Conservation (phyloP, 2,329 filamentous ascomycete species). For the Dichotomopilus funicola region DNA sequence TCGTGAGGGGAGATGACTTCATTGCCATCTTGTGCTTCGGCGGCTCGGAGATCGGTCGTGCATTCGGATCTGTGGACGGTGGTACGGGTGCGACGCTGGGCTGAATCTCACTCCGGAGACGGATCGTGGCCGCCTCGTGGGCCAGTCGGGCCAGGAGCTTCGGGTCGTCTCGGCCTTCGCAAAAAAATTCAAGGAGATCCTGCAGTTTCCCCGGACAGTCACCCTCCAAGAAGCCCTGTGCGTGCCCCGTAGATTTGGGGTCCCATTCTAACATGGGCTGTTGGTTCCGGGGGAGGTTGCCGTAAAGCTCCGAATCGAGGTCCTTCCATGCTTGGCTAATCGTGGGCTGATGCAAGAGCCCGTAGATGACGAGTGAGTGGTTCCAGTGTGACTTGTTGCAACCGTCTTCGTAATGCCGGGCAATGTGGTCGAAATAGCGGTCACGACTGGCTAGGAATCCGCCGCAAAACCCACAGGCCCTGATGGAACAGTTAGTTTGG, state of each 20-base stretch:
- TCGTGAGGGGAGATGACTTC: constrained; percentile 9
- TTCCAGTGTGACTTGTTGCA: constrained; percentile 61
- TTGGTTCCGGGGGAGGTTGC: constrained; percentile 40
- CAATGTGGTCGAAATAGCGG: constrained; percentile 62
- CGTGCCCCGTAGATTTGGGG: constrained; percentile 48
- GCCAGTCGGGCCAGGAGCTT: constrained; percentile 52
- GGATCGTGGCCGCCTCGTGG: constrained; percentile 44
- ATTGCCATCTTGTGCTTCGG: constrained; percentile 13
- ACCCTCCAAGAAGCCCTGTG: constrained; percentile 54
- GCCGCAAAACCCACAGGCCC: constrained; percentile 60
- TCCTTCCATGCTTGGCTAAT: constrained; percentile 57
- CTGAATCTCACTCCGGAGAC: constrained; percentile 15
- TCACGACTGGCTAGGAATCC: constrained; percentile 57
- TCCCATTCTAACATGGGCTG: constrained; percentile 57
- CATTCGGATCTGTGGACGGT: background rate
- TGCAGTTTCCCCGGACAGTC: constrained; percentile 57
- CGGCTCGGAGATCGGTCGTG: constrained; percentile 20
- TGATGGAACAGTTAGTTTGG: constrained; percentile 6
- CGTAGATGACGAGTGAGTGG: constrained; percentile 62
- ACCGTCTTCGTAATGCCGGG: constrained; percentile 58
- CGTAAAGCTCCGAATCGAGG: constrained; percentile 40
- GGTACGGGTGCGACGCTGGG: constrained; percentile 5
- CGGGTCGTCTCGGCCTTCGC: constrained; percentile 49
- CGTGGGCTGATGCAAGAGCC: constrained; percentile 58
- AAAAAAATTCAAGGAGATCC: constrained; percentile 60